Evolutionary conservation across 805 yeast genomes (phyloP), one percentile per base, ranked within the genome.

Genomic region (Candida pseudofarinosa): DNA sequence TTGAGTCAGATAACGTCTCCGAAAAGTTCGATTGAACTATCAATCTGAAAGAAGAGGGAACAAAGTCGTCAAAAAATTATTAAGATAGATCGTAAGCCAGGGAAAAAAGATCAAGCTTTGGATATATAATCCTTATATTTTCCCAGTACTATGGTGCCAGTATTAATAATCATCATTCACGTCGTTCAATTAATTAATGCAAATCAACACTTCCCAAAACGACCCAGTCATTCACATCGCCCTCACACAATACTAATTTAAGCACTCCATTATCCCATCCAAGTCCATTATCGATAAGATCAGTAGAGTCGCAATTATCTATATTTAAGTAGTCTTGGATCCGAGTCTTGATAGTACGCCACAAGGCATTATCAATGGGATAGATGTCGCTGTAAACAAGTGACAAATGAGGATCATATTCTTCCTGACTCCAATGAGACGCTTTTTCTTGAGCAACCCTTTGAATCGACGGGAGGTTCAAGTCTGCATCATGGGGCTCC

Each of bases 261-360:
- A 83, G 67, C 5, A 84, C 81, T 2, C 88, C 86, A 5, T 83
- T 79, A 37, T 72, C 75, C 93, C 93, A 85, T 3, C 79, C 78
- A 19, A 77, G 55, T 38, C 59, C 65, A 41, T 55, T 63, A 39
- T 62, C 66, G 3, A 42, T 46, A 38, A 58, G 44, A 19, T 59
- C 63, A 34, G 63, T 70, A 41, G 67, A 57, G 31, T 73, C 73
- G 40, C 71, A 62, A 31, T 64, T 60, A 14, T 67, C 71, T 17
- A 76, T 62, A 35, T 80, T 81, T 51, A 85, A 68, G 33, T 79
- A 75, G 56, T 85, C 91, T 52, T 75, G 79, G 4, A 85, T 73
- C 49, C 91, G 63, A 10, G 82, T 80, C 45, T 76, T 77, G 23
- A 85, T 76, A 2, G 85, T 79, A 38, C 80, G 70, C 59, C 79